phyloP scores from a whole-genome alignment of 352 stramenopile genomes.

The Phytophthora sojae region DNA sequence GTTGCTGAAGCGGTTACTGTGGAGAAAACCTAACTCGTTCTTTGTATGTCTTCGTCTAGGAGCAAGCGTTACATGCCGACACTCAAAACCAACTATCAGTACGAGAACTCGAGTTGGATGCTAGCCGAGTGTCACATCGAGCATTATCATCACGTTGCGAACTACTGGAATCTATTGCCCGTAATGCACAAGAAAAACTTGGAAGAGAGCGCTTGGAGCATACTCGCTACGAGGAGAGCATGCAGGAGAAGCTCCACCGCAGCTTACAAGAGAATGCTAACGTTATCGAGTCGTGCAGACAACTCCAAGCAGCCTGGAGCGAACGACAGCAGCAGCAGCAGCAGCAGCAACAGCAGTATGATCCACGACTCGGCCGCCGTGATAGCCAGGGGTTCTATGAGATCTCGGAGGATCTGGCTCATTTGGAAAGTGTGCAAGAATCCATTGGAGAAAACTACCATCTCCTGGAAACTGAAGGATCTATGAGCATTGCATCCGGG shows the following conservation, averaged over 20 bases:
- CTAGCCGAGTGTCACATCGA: constrained; percentile 42
- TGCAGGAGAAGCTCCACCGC: constrained; percentile 54
- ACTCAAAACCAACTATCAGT: constrained; percentile 39
- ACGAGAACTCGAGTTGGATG: constrained; percentile 47
- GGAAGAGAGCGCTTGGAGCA: constrained; percentile 59
- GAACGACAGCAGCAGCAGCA: constrained; percentile 11
- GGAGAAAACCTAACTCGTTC: constrained; percentile 4
- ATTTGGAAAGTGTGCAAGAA: constrained; percentile 23
- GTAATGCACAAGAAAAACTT: constrained; percentile 64
- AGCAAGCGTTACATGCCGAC: constrained; percentile 18
- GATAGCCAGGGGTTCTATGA: constrained; percentile 29
- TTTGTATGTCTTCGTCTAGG: constrained; percentile 23
- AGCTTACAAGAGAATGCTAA: constrained; percentile 59
- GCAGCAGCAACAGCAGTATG: constrained; percentile 16
- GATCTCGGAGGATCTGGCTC: constrained; percentile 14
- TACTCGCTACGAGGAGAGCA: constrained; percentile 50
- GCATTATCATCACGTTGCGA: constrained; percentile 53
- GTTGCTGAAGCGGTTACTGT: not conserved
- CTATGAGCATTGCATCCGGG: constrained; percentile 19
- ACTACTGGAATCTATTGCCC: constrained; percentile 69
- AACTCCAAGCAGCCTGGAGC: constrained; percentile 43
- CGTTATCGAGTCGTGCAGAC: constrained; percentile 48
- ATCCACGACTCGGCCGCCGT: constrained; percentile 14
- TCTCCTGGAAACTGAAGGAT: constrained; percentile 26
- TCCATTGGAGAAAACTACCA: constrained; percentile 16